These are phyloP conservation scores for Canavalia gladiata DNA, from an alignment of 306 rosid species.

Conservation along the genomic window DNA sequence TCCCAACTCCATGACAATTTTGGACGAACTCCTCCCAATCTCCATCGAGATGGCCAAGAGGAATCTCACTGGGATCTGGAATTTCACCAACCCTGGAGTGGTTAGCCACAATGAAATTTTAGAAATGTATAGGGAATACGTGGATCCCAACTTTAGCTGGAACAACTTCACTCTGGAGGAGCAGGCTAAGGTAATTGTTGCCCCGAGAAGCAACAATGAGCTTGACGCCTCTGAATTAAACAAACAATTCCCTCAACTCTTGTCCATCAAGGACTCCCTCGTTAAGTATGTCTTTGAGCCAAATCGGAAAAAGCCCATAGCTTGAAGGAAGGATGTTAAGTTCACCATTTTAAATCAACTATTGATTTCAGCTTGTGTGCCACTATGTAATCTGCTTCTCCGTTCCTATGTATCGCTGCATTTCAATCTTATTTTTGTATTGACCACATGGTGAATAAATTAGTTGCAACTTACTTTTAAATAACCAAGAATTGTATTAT, in stretches of 20 bases:
- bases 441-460: constrained; percentile 54
- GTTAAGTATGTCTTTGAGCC: constrained; percentile 81
- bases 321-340: constrained; percentile 42
- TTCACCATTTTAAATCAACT: constrained; percentile 19
- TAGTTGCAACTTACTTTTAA: constrained; percentile 47
- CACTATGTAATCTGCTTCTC: constrained; percentile 23
- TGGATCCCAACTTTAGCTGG: constrained; percentile 77
- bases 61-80: constrained; percentile 85
- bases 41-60: constrained; percentile 93
- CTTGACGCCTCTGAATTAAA: constrained; percentile 75
- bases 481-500: neutral
- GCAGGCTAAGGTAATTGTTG: constrained; percentile 92
- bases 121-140: constrained; percentile 74
- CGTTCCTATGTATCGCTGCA: constrained; percentile 23
- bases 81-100: constrained; percentile 93
- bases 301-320: constrained; percentile 58
- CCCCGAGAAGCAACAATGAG: constrained; percentile 88
- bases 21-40: constrained; percentile 89
- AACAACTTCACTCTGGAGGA: constrained; percentile 87
- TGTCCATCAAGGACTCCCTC: constrained; percentile 88
- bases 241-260: constrained; percentile 76
- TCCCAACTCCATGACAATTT: constrained; percentile 88
- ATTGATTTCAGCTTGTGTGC: constrained; percentile 49
- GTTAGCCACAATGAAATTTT: constrained; percentile 94
- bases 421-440: constrained; percentile 45